phyloP scores from a whole-genome alignment of 352 stramenopile species.

The Aphanomyces astaci region DNA sequence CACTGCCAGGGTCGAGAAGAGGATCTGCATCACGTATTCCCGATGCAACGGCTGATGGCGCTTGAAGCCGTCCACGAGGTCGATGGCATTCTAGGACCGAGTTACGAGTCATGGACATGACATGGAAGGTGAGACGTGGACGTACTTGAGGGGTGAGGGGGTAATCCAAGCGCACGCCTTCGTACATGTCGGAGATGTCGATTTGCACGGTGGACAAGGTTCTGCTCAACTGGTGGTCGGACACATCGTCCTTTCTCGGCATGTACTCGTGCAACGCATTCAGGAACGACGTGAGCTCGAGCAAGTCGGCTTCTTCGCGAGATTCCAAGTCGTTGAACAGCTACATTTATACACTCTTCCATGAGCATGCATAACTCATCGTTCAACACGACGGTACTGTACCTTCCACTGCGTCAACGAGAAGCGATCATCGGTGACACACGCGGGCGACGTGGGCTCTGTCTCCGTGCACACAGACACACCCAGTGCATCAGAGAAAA shows the following conservation, averaged over 20 bases:
- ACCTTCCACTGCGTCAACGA: conserved; percentile 20
- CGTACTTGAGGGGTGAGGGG: conserved; percentile 45
- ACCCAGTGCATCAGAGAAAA: not conserved
- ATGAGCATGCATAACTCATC: not conserved
- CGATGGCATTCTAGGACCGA: conserved; percentile 51
- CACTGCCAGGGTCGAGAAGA: conserved; percentile 48
- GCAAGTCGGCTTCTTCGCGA: conserved; percentile 64
- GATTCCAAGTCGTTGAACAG: conserved; percentile 84
- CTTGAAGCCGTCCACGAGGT: conserved; percentile 70
- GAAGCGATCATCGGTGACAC: conserved; percentile 7
- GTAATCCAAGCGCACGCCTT: conserved; percentile 45
- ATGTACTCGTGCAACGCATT: conserved; percentile 70
- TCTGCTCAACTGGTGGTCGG: not conserved
- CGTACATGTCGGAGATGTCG: conserved; percentile 81
- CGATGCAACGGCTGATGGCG: conserved; percentile 71
- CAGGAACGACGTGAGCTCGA: conserved; percentile 71
- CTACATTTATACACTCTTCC: conserved; percentile 24
- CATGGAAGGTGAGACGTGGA: no score
- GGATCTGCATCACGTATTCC: conserved; percentile 59
- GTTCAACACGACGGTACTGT: no score
- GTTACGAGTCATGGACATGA: no score
- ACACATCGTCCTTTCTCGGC: conserved; percentile 40
- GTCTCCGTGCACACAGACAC: not conserved
- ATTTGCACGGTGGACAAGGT: conserved; percentile 45
- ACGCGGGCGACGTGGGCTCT: not conserved